These are phyloP conservation scores for Cutaneotrichosporon curvatum DNA, from an alignment of 1,284 basidiomycete genomes.

Conservation along the genomic window DNA sequence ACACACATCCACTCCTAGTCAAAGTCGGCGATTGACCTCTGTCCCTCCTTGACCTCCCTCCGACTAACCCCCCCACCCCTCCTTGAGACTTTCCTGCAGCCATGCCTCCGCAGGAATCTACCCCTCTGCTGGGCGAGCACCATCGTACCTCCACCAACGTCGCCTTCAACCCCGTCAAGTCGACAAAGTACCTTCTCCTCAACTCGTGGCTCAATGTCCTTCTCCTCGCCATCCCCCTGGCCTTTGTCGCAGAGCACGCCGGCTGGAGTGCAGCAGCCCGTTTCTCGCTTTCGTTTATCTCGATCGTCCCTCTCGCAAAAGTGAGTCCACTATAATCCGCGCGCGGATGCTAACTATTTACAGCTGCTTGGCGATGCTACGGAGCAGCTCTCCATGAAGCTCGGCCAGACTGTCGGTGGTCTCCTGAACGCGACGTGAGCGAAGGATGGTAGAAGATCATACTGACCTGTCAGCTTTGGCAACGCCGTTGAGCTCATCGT, in stretches of 20 bases:
- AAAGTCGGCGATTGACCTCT: too few species aligned
- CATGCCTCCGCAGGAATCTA: slow-evolving; percentile 22
- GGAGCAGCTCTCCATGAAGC: slow-evolving; percentile 69
- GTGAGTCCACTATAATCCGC: slow-evolving; percentile 40
- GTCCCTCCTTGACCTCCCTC: not conserved
- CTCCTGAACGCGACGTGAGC: slow-evolving; percentile 75
- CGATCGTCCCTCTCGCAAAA: slow-evolving; percentile 80
- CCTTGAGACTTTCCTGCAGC: too few species aligned
- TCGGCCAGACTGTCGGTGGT: slow-evolving; percentile 76
- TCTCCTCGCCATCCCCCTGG: slow-evolving; percentile 67
- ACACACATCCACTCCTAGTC: too few species aligned
- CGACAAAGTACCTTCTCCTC: slow-evolving; percentile 59
- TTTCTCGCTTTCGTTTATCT: slow-evolving; percentile 76
- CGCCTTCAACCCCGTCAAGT: slow-evolving; percentile 45
- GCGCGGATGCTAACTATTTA: not conserved
- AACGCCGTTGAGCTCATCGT: slow-evolving; percentile 65
- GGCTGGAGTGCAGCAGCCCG: slow-evolving; percentile 71
- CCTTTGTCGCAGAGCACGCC: slow-evolving; percentile 48
- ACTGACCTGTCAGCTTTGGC: slow-evolving; percentile 48
- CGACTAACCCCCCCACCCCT: not conserved
- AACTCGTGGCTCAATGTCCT: slow-evolving; percentile 69
- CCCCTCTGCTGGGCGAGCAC: slow-evolving; percentile 15
- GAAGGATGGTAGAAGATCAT: too few species aligned
- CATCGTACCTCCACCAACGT: not conserved
- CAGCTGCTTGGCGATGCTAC: slow-evolving; percentile 63